Base-by-base conservation (phyloP, 805 yeast species). In the Sugiyamaella boreocaroliniensis region DNA sequence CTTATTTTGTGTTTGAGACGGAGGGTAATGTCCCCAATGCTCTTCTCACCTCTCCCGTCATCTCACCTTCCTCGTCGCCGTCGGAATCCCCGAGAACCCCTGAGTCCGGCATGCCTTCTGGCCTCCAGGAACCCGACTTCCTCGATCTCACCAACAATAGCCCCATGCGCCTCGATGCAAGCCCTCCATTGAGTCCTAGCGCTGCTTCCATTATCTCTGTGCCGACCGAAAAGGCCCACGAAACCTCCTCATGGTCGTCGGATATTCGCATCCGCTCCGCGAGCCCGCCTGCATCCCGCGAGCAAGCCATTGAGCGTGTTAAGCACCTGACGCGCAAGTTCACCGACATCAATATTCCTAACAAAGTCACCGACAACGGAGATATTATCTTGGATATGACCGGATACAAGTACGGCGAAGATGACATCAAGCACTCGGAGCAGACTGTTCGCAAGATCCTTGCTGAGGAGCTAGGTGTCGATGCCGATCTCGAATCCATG, bases 1-100 rank as follows among this genome's bases (percentile, higher is more conserved):
- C 98, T 0, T 89, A 89, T 66, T 93, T 93, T 65, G 98, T 93
- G 43, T 92, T 93, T 71, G 96, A 89, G 63, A 86, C 97, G 1
- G 77, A 77, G 41, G 79, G 77, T 43, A 72, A 71, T 40, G 83
- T 93, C 20, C 96, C 97, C 1, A 74, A 76, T 51, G 85, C 85
- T 54, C 76, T 89, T 58, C 79, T 89, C 59, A 87, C 97, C 0
- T 87, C 96, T 0, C 97, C 97, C 0, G 93, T 89, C 29, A 70
- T 85, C 32, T 85, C 95, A 19, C 92, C 96, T 0, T 63, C 77
- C 48, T 59, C 71, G 10, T 70, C 75, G n/a, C 73, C 76, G 16
- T 49, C 58, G 9, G 57, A 63, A 26, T 59, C 63, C 6, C 61
- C 66, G 4, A 50, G 45, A 16, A 50, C 62, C 4, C 62, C 63